A percentile compares a stretch with the other conserved stretches of the same genome.
Conservation (phyloP, 805 yeast species). For the Nakazawaea holstii region DNA sequence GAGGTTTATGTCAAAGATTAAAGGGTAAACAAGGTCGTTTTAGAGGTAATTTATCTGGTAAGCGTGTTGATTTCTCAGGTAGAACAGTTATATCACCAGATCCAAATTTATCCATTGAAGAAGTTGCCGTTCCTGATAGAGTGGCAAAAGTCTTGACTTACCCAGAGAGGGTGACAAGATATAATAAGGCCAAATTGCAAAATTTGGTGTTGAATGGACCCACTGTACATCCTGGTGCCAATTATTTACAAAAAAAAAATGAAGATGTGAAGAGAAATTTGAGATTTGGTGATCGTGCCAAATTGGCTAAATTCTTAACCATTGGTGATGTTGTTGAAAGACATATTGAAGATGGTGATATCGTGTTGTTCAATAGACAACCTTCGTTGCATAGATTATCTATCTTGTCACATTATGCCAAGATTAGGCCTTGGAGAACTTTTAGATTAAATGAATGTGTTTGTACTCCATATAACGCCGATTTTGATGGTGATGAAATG, state of each 20-base stretch:
- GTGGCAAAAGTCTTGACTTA: conserved; percentile 94
- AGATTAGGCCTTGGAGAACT: conserved; percentile 96
- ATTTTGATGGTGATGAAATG: conserved; percentile 99
- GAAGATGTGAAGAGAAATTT: conserved; percentile 85
- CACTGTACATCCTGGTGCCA: conserved; percentile 91
- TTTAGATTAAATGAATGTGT: conserved; percentile 97
- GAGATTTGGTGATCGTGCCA: conserved; percentile 79
- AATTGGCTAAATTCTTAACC: conserved; percentile 68
- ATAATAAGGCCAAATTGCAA: conserved; percentile 76
- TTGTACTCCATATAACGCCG: conserved; percentile 98
- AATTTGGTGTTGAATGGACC: conserved; percentile 79
- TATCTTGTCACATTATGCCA: conserved; percentile 92
- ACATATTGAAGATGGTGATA: conserved; percentile 95
- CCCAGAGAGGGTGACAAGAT: conserved; percentile 90
- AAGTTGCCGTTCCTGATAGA: conserved; percentile 96
- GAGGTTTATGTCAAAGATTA: conserved; percentile 95
- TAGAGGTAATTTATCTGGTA: conserved; percentile 96
- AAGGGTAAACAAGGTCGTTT: conserved; percentile 99
- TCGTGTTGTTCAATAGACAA: conserved; percentile 93
- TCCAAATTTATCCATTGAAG: conserved; percentile 91
- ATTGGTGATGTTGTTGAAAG: conserved; percentile 95
- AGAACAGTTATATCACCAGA: conserved; percentile 98
- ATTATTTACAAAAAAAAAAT: conserved; percentile 75
- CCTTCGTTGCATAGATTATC: conserved; percentile 95
- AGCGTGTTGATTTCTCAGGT: conserved; percentile 97